Evolutionary conservation across 192 early-diverging fungal genomes (phyloP), one percentile per base, ranked within the genome.

Genomic region (Phycomyces blakesleeanus): DNA sequence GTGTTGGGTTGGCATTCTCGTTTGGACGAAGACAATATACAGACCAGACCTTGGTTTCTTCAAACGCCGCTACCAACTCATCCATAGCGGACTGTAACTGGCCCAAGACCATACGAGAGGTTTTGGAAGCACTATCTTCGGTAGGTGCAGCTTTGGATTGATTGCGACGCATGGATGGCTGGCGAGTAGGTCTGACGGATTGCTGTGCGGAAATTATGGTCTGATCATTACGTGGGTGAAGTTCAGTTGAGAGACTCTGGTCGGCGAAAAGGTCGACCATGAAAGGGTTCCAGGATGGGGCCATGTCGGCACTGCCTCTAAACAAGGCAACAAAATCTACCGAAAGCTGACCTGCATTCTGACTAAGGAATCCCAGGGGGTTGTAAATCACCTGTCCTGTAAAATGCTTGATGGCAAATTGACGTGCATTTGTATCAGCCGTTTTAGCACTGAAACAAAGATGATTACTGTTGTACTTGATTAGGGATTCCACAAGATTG

Each of bases 281-380:
- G 64, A 96, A 93, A 0, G 74, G 64, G 72, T 92, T 93, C 57
- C 83, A 84, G 16, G 88, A 84, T 10, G 84, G 70, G 1, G 82
- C 72, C 2, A 77, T 81, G 15, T 83, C 88, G 20, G 66, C 70
- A 51, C 77, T 71, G 37, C 85, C 84, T 20, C 82, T 71, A 65
- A 96, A 87, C 44, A 97, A 72, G 22, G 87, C 78, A 18, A 95
- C 83, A 74, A 96, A 95, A 70, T 98, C 94, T 9, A 89, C 76
- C 52, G 89, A 77, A 41, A 86, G 61, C 72, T 88, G 79, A 66
- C 78, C 71, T 62, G 81, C 56, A 76, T 95, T 96, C 68, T 83
- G 81, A 38, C 85, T 84, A 60, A 88, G 56, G 66, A 98, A 93
- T 18, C 82, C 82, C 49, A 83, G 78, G 34, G 88, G 76, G 26